phyloP scores from a whole-genome alignment of 257 asterid genomes.

The Solanum arcanum region DNA sequence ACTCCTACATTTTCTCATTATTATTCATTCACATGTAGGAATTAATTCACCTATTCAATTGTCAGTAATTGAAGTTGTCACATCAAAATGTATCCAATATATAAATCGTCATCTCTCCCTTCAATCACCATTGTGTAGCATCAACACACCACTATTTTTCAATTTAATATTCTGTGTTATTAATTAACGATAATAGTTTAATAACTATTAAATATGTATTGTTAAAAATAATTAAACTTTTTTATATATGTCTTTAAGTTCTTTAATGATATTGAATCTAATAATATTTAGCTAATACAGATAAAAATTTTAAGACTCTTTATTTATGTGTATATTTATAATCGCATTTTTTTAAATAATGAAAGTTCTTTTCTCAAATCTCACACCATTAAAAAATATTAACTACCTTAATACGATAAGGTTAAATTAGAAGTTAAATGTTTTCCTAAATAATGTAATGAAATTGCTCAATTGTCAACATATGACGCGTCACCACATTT shows the following conservation, averaged over 20 bases:
- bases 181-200: too few relatives aligned
- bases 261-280: accelerated
- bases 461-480: not conserved
- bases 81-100: not conserved
- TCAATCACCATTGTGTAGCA: not conserved
- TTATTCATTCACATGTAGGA: not conserved
- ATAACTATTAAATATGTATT: too few relatives aligned
- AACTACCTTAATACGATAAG: not conserved
- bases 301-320: accelerated
- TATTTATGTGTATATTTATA: too few relatives aligned
- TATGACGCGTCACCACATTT: not conserved
- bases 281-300: accelerated
- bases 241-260: accelerated
- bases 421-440: not conserved
- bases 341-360: too few relatives aligned
- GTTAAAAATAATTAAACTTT: too few relatives aligned
- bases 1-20: not conserved
- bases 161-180: accelerated
- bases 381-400: not conserved
- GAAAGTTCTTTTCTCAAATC: not conserved
- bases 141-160: not conserved
- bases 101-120: not conserved
- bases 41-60: not conserved
- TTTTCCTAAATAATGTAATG: not conserved
- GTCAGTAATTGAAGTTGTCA: not conserved